Evolutionary conservation across 1,284 basidiomycete genomes (phyloP).

Genomic region (Inonotus obliquus): DNA sequence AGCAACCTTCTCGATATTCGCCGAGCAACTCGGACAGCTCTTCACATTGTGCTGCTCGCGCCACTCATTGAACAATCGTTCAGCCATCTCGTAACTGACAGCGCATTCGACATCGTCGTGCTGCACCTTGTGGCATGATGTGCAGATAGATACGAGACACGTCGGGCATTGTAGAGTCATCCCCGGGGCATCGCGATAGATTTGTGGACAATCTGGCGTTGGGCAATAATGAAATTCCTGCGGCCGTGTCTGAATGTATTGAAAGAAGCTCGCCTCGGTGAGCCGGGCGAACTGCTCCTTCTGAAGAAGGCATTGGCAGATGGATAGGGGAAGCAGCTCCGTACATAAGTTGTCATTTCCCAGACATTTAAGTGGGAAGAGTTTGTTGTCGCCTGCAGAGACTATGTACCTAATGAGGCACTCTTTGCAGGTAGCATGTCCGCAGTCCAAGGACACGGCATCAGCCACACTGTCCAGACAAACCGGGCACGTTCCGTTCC

Average conservation of each 20-base stretch:
- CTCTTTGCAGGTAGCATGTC: slow-evolving; percentile 58
- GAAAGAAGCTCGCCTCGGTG: slow-evolving; percentile 50
- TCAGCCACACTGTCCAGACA: slow-evolving; percentile 50
- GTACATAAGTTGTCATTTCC: slow-evolving; percentile 54
- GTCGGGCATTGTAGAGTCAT: slow-evolving; percentile 63
- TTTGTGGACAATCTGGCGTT: slow-evolving; percentile 66
- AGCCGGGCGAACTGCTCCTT: slow-evolving; percentile 48
- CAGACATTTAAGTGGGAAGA: slow-evolving; percentile 66
- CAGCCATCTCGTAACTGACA: slow-evolving; percentile 45
- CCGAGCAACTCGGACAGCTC: slow-evolving; percentile 32
- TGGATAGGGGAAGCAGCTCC: slow-evolving; percentile 44
- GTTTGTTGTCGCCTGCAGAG: slow-evolving; percentile 48
- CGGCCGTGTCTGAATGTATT: slow-evolving; percentile 50
- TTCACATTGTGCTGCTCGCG: slow-evolving; percentile 29
- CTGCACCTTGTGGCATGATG: slow-evolving; percentile 56
- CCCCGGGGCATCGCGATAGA: slow-evolving; percentile 54
- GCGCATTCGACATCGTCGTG: slow-evolving; percentile 63
- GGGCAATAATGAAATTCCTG: slow-evolving; percentile 68
- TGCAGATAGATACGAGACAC: slow-evolving; percentile 64
- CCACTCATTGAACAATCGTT: slow-evolving; percentile 28
- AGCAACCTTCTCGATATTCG: slow-evolving; percentile 31
- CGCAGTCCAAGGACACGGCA: slow-evolving; percentile 52
- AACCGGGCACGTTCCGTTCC: slow-evolving; percentile 42
- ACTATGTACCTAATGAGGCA: slow-evolving; percentile 56
- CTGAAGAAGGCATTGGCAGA: slow-evolving; percentile 46